A percentile compares a stretch with the other conserved stretches of the same genome.
Evolutionary conservation across 2,329 filamentous ascomycete species (phyloP).

Genomic region (Ampelomyces quisqualis): DNA sequence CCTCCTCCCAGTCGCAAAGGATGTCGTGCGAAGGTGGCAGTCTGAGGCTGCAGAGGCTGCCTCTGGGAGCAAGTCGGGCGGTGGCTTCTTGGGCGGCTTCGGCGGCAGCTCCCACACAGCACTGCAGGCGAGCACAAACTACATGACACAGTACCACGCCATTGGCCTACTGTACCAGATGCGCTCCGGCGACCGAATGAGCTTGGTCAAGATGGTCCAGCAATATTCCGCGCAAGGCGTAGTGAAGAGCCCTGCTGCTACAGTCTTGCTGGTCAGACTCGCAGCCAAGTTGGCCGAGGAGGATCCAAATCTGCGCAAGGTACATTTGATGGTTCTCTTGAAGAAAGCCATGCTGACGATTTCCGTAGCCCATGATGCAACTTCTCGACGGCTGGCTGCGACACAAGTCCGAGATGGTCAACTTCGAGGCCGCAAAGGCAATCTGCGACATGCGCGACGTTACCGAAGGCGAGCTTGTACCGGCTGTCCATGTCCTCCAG

Average conservation of each 20-base stretch:
- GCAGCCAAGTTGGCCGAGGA: conserved; percentile 94
- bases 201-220: conserved; percentile 99
- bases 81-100: conserved; percentile 89
- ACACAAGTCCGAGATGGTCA: conserved; percentile 92
- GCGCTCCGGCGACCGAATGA: conserved; percentile 96
- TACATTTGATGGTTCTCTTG: conserved; percentile 1
- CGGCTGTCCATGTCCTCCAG: conserved; percentile 92
- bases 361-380: conserved; percentile 78
- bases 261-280: conserved; percentile 87
- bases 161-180: conserved; percentile 98
- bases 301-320: conserved; percentile 77
- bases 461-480: conserved; percentile 84
- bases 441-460: conserved; percentile 95
- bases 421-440: conserved; percentile 97
- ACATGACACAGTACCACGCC: conserved; percentile 97
- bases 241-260: conserved; percentile 91
- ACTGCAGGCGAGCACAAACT: conserved; percentile 75
- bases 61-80: conserved; percentile 81
- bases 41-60: conserved; percentile 98
- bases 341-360: conserved; percentile 9
- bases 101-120: conserved; percentile 73
- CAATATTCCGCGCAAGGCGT: conserved; percentile 90
- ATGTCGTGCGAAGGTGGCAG: conserved; percentile 96
- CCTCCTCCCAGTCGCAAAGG: conserved; percentile 89
- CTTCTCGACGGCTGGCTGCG: conserved; percentile 93